A percentile compares a stretch with the other conserved stretches of the same genome.
Conservation (phyloP, 257 asterid species). For the Rhazya stricta region DNA sequence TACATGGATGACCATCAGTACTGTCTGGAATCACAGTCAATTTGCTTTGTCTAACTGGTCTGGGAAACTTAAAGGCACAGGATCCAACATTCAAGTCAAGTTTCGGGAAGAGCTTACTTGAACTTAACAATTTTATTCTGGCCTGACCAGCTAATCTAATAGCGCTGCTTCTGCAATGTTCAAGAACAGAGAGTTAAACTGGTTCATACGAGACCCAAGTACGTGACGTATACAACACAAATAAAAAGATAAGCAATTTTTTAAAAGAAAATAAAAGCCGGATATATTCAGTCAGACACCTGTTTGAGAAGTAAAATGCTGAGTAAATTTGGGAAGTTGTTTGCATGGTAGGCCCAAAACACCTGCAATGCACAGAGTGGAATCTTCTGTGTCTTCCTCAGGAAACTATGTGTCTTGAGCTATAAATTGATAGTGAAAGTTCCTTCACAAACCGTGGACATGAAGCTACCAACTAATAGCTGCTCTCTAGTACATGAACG, state of each 20-base stretch:
- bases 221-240: neutral
- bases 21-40: slow-evolving; percentile 36
- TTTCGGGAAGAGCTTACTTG: slow-evolving; percentile 24
- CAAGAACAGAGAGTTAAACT: slow-evolving; percentile 4
- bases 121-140: slow-evolving; percentile 24
- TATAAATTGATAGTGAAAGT: neutral
- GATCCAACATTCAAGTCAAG: slow-evolving; percentile 29
- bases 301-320: slow-evolving; percentile 32
- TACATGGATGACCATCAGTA: slow-evolving; percentile 45
- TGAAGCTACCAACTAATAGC: neutral
- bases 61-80: slow-evolving; percentile 26
- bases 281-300: slow-evolving; percentile 29
- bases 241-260: neutral
- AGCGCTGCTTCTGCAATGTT: slow-evolving; percentile 41
- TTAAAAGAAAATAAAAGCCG: neutral
- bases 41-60: slow-evolving; percentile 28
- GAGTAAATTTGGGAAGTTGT: slow-evolving; percentile 50
- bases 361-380: neutral
- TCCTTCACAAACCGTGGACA: neutral
- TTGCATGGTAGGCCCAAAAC: slow-evolving; percentile 34
- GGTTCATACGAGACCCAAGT: neutral
- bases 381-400: neutral
- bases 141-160: slow-evolving; percentile 18
- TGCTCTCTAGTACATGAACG: neutral
- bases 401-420: neutral